Percentiles rank a stretch among this genome's conserved stretches.
Evolutionary conservation across 257 asterid species (phyloP).

Genomic region (Petunia axillaris): DNA sequence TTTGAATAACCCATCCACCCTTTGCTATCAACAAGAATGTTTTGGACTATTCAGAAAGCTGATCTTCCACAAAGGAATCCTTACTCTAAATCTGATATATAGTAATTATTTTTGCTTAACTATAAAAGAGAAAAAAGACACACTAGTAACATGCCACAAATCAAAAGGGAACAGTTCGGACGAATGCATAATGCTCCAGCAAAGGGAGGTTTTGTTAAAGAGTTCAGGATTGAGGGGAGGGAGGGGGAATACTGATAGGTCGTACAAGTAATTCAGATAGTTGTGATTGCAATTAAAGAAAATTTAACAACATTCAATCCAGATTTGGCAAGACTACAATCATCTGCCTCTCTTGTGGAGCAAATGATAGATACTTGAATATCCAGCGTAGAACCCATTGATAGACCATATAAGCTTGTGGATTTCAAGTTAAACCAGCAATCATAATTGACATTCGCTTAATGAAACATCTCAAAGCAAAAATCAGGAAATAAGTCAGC

Average conservation of each 20-base stretch:
- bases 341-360: too few species aligned
- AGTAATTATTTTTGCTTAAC: too few species aligned
- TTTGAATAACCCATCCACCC: too few species aligned
- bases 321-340: background rate
- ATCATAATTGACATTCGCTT: background rate
- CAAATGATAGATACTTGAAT: background rate
- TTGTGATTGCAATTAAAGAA: background rate
- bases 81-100: too few species aligned
- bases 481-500: too few species aligned
- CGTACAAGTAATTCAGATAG: too few species aligned
- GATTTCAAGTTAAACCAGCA: background rate
- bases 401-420: background rate
- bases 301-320: background rate
- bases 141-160: background rate
- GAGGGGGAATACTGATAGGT: background rate
- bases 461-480: background rate
- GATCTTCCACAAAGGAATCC: too few species aligned
- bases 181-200: background rate
- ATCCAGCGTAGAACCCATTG: background rate
- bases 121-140: too few species aligned
- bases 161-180: background rate
- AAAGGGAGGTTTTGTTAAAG: background rate
- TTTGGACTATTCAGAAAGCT: too few species aligned
- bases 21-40: too few species aligned
- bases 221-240: background rate